Evolutionary conservation across 2,329 filamentous ascomycete species (phyloP).

Genomic region (Cytospora schulzeri): DNA sequence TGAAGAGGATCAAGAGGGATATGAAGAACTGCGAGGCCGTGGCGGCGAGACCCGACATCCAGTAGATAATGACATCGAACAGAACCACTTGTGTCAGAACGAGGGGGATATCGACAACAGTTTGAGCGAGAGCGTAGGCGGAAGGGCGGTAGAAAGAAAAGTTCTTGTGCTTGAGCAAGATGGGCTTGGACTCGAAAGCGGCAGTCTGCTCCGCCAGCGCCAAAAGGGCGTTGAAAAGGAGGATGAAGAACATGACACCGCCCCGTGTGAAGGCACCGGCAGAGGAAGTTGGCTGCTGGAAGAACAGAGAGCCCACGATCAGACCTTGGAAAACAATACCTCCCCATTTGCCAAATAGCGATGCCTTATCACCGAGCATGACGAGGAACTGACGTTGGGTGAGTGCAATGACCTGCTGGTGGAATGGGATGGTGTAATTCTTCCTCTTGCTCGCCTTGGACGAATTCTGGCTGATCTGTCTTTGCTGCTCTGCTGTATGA

Average conservation of each 20-base stretch:
- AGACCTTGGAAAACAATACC: slow-evolving; percentile 59
- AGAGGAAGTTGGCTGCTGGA: slow-evolving; percentile 60
- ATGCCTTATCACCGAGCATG: slow-evolving; percentile 39
- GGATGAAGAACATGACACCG: slow-evolving; percentile 65
- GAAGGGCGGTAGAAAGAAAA: slow-evolving; percentile 62
- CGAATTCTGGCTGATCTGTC: slow-evolving; percentile 42
- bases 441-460: slow-evolving; percentile 46
- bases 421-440: slow-evolving; percentile 54
- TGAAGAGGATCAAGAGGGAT: slow-evolving; percentile 61
- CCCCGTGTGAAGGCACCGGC: slow-evolving; percentile 65
- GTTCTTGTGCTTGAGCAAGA: slow-evolving; percentile 59
- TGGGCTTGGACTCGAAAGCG: slow-evolving; percentile 61
- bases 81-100: slow-evolving; percentile 58
- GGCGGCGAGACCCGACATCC: slow-evolving; percentile 60
- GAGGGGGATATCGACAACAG: slow-evolving; percentile 57
- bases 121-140: slow-evolving; percentile 60
- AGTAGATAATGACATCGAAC: slow-evolving; percentile 64
- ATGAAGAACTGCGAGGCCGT: slow-evolving; percentile 51
- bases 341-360: slow-evolving; percentile 40
- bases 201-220: slow-evolving; percentile 68
- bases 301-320: slow-evolving; percentile 68
- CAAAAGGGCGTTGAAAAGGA: slow-evolving; percentile 64
- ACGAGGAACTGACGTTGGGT: slow-evolving; percentile 41
- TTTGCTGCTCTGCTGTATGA: slow-evolving; percentile 43
- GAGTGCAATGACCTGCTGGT: slow-evolving; percentile 52